These are phyloP conservation scores for Lichtheimia ramosa DNA, from an alignment of 371 early-diverging fungal species.

Conservation along the genomic window DNA sequence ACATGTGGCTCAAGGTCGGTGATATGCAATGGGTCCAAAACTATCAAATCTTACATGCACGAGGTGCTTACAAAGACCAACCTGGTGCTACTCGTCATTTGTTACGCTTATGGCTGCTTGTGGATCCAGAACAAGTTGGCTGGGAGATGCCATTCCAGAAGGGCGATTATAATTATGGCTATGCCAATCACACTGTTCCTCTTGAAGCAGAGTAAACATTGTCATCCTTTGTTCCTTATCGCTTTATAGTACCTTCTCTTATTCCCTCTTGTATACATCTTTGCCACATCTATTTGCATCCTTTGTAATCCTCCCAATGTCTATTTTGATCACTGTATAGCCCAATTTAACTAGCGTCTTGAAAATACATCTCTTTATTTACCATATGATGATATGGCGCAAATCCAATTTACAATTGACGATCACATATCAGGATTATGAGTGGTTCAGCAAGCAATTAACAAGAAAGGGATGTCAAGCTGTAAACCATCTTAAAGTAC, in stretches of 20 bases:
- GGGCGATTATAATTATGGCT: conserved; percentile 32
- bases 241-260: neutral
- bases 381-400: too few species aligned
- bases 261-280: neutral
- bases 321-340: too few species aligned
- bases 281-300: too few species aligned
- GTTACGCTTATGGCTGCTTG: conserved; percentile 41
- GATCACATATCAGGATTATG: too few species aligned
- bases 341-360: too few species aligned
- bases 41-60: conserved; percentile 46
- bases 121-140: conserved; percentile 28
- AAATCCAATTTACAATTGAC: too few species aligned
- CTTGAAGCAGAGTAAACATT: conserved; percentile 38
- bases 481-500: too few species aligned
- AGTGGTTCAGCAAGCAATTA: too few species aligned
- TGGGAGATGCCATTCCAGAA: conserved; percentile 39
- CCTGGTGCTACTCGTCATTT: conserved; percentile 36
- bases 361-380: too few species aligned
- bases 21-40: conserved; percentile 49
- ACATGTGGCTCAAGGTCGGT: conserved; percentile 40
- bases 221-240: neutral
- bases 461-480: too few species aligned
- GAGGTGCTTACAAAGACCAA: conserved; percentile 35
- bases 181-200: conserved; percentile 27
- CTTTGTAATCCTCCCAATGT: too few species aligned